Conservation (phyloP, 345 rosid genomes). For the Alliaria petiolata region DNA sequence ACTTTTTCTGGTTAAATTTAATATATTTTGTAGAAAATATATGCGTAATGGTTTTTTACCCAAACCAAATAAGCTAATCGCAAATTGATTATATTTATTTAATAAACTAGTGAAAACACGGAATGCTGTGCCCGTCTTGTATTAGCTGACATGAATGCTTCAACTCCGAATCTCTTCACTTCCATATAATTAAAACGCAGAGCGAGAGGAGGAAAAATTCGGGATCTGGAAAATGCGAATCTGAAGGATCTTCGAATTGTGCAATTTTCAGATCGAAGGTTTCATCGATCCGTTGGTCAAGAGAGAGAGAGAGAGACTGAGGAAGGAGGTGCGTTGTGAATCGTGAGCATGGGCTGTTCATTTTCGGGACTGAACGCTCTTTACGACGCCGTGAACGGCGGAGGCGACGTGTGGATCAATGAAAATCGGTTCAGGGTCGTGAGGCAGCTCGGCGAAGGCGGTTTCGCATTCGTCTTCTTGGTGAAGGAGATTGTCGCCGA, state of each 20-base stretch:
- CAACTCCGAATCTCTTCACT: slow-evolving; percentile 9
- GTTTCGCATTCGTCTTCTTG: slow-evolving; percentile 80
- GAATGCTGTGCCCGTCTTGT: slow-evolving; percentile 3
- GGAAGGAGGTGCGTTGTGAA: background rate
- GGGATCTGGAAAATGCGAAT: slow-evolving; percentile 38
- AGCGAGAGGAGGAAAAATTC: background rate
- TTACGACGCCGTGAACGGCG: slow-evolving; percentile 88
- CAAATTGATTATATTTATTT: background rate
- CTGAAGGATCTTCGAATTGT: slow-evolving; percentile 35
- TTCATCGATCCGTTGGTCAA: slow-evolving; percentile 1
- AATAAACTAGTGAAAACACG: background rate
- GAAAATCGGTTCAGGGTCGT: slow-evolving; percentile 81
- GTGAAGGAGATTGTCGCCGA: slow-evolving; percentile 74
- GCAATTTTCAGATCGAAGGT: slow-evolving; percentile 9
- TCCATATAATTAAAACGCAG: background rate
- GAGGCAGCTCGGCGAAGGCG: slow-evolving; percentile 98
- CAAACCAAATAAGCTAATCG: slow-evolving; percentile 1
- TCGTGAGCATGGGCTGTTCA: slow-evolving; percentile 63
- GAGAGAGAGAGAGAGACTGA: no score
- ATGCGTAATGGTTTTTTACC: background rate
- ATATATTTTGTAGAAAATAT: background rate
- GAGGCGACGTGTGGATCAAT: slow-evolving; percentile 98
- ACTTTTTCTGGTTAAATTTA: background rate
- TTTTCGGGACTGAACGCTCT: slow-evolving; percentile 91
- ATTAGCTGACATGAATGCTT: slow-evolving; percentile 31